Evolutionary conservation across 2,329 filamentous ascomycete genomes (phyloP).

Genomic region (Cercospora sp.): DNA sequence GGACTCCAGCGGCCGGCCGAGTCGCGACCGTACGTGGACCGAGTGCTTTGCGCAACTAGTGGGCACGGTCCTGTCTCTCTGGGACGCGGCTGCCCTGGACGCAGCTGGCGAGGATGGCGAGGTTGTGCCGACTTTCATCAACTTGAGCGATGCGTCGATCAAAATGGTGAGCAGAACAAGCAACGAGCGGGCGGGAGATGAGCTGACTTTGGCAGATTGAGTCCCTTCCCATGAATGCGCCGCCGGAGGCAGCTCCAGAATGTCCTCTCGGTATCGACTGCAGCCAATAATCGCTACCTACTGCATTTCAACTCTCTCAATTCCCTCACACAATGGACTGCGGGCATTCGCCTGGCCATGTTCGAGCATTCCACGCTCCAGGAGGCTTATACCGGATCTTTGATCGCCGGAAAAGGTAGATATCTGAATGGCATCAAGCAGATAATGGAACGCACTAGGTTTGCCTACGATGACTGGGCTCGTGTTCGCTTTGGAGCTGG

Average conservation of each 20-base stretch:
- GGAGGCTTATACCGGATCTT: conserved; percentile 92
- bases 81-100: conserved; percentile 92
- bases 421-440: conserved; percentile 82
- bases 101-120: conserved; percentile 80
- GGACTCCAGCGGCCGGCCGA: conserved; percentile 84
- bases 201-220: conserved; percentile 47
- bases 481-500: conserved; percentile 93
- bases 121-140: conserved; percentile 89
- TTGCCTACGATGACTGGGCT: conserved; percentile 88
- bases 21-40: conserved; percentile 83
- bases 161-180: conserved; percentile 71
- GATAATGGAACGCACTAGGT: conserved; percentile 78
- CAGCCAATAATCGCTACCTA: conserved; percentile 90
- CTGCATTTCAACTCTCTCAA: conserved; percentile 95
- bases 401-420: conserved; percentile 94
- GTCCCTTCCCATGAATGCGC: conserved; percentile 78
- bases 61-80: conserved; percentile 89
- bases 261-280: conserved; percentile 92
- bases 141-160: conserved; percentile 93
- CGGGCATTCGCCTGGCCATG: conserved; percentile 88
- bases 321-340: conserved; percentile 92
- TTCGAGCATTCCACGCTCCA: conserved; percentile 91
- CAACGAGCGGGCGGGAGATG: neutral
- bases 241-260: conserved; percentile 84
- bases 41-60: conserved; percentile 97